Evolutionary conservation across 495 filamentous ascomycete species (phyloP), one percentile per base, ranked within the genome.

Genomic region (Rusavskia elegans): DNA sequence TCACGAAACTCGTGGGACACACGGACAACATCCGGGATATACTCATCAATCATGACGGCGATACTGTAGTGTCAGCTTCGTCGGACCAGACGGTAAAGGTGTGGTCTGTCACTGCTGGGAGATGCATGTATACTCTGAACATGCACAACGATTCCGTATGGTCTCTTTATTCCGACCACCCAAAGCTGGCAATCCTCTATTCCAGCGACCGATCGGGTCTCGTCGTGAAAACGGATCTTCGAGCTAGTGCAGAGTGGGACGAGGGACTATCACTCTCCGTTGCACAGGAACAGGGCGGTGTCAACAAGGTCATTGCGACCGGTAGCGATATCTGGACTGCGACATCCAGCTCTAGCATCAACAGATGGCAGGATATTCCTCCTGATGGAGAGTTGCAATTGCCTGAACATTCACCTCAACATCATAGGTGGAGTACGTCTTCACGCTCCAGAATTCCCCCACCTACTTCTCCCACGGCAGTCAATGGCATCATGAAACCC

Each of bases 101-200:
- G 21, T 98, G 92, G 92, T 96, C 88, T 46, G 77, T 96, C 45
- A 89, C 87, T 2, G 89, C 87, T 11, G 92, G 90, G 36, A 76
- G 92, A 54, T 97, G 92, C 72, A 86, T 96, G 83, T 85, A 96
- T 67, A 98, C 93, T 5, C 73, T 98, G 50, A 95, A 89, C 16
- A 97, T 97, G 92, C 92, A 98, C 63, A 94, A 92, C 63, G 87
- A 93, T 60, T 95, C 89, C 63, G 90, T 98, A 19, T 98, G 92
- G 92, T 92, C 88, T 27, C 74, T 98, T 19, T 93, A 83, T 61
- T 95, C 92, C 0, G 81, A 90, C 49, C 79, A 95, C 58, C 89
- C 89, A 8, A 71, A 82, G 44, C 75, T 98, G 3, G 82, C 83
- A 4, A 77, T 95, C 13, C 95, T 97, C 63, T 95, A 96, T 67